phyloP scores from a whole-genome alignment of 352 stramenopile genomes.

The Phytopythium delawarense region DNA sequence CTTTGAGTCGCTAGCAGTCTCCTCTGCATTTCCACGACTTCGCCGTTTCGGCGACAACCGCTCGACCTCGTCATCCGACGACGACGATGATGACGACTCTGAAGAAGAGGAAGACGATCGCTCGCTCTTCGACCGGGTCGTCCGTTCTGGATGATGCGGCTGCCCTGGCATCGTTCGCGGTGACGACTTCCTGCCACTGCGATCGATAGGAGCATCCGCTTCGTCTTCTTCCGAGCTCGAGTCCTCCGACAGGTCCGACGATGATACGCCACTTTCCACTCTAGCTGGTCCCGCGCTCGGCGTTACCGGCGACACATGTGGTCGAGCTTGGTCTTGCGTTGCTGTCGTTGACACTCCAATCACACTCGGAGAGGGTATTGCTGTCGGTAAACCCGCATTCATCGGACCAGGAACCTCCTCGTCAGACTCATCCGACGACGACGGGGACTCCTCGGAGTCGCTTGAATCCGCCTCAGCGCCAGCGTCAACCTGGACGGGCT shows the following conservation, averaged over 20 bases:
- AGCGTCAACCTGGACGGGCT: slow-evolving; percentile 28
- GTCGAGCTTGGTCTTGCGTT: neutral
- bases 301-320: neutral
- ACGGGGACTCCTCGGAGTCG: slow-evolving; percentile 23
- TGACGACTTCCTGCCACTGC: slow-evolving; percentile 18
- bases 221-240: slow-evolving; percentile 20
- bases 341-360: neutral
- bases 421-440: slow-evolving; percentile 1
- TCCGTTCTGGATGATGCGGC: neutral
- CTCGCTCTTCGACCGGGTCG: slow-evolving; percentile 3
- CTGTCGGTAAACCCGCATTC: neutral
- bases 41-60: slow-evolving; percentile 5
- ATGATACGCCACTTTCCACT: slow-evolving; percentile 3
- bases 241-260: slow-evolving; percentile 26
- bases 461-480: slow-evolving; percentile 51
- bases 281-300: neutral
- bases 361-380: neutral
- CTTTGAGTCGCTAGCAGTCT: neutral
- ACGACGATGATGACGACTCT: neutral
- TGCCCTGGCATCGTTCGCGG: neutral
- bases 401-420: neutral
- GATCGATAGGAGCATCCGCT: neutral
- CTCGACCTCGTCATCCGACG: slow-evolving; percentile 3
- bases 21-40: slow-evolving; percentile 1
- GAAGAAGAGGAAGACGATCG: slow-evolving; percentile 19